Conservation (phyloP, 768 basidiomycete genomes). For the Macrolepiota albuminosa region DNA sequence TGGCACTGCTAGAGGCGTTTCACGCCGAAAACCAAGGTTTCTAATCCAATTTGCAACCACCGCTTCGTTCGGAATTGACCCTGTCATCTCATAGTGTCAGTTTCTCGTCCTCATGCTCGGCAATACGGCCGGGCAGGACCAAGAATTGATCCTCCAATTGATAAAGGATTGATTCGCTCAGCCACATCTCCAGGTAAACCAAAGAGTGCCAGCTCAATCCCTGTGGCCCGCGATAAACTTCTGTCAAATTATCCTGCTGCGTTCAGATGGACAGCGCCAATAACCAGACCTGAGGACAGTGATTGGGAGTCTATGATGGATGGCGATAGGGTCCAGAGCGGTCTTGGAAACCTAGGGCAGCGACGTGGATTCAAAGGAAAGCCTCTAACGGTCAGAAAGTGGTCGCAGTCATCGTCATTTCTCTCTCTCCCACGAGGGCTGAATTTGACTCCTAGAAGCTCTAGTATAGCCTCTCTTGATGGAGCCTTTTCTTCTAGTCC, state of each 20-base stretch:
- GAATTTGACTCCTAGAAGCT: conserved; percentile 15
- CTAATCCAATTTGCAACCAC: background rate
- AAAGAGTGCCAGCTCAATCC: background rate
- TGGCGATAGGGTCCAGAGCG: background rate
- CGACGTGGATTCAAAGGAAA: conserved; percentile 28
- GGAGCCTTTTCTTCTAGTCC: conserved; percentile 4
- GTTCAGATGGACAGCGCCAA: conserved; percentile 2
- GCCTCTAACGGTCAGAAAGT: conserved; percentile 14
- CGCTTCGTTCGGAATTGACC: background rate
- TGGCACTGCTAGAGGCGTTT: conserved; percentile 7
- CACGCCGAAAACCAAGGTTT: conserved; percentile 3
- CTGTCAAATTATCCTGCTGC: conserved; percentile 5
- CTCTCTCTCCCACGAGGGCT: conserved; percentile 16
- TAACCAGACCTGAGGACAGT: background rate
- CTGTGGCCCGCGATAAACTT: background rate
- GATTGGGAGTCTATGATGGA: background rate
- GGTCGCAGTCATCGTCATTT: conserved; percentile 15
- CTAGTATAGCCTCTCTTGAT: conserved; percentile 10
- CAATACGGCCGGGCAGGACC: background rate
- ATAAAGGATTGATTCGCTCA: background rate
- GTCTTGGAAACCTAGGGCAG: conserved; percentile 22
- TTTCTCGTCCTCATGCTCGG: background rate
- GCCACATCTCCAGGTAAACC: background rate
- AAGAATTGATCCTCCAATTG: background rate
- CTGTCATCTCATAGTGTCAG: background rate